Percentiles rank a stretch among this genome's conserved stretches.
Conservation (phyloP, 805 yeast species). For the Nakazawaea wyomingensis region DNA sequence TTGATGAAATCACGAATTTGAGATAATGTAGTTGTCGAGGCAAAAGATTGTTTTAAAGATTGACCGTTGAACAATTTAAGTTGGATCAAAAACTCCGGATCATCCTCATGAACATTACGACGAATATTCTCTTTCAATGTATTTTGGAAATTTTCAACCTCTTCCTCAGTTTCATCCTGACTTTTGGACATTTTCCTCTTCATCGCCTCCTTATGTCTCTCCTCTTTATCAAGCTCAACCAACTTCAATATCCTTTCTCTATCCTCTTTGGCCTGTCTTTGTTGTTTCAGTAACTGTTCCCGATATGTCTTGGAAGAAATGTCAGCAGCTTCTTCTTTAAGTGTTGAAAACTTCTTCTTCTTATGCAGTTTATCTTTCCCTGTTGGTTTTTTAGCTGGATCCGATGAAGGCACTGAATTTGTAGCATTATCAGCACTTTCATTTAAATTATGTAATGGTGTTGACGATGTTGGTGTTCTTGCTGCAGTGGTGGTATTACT, state of each 20-base stretch:
- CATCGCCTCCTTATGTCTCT: conserved; percentile 24
- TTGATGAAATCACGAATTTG: conserved; percentile 63
- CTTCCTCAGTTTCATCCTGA: conserved; percentile 14
- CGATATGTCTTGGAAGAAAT: conserved; percentile 31
- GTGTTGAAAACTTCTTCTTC: conserved; percentile 17
- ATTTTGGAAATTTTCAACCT: conserved; percentile 6
- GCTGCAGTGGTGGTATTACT: conserved; percentile 4
- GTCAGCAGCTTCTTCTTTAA: conserved; percentile 38
- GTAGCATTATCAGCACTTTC: neutral
- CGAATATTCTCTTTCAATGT: conserved; percentile 20
- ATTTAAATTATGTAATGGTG: conserved; percentile 5
- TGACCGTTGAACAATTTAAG: conserved; percentile 65
- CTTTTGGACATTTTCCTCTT: conserved; percentile 3
- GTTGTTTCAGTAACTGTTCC: conserved; percentile 32
- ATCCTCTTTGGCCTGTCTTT: conserved; percentile 39
- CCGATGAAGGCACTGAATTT: neutral
- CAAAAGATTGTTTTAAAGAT: conserved; percentile 47
- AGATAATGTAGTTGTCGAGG: conserved; percentile 37
- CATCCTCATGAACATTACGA: conserved; percentile 17
- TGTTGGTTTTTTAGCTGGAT: conserved; percentile 12
- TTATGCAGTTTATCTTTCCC: conserved; percentile 5
- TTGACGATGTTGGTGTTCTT: conserved; percentile 9
- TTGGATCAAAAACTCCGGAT: conserved; percentile 41
- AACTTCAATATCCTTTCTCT: conserved; percentile 49
- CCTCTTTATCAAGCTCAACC: conserved; percentile 48